Base-by-base conservation (phyloP, 2,329 filamentous ascomycete genomes). In the Aplosporella prunicola region DNA sequence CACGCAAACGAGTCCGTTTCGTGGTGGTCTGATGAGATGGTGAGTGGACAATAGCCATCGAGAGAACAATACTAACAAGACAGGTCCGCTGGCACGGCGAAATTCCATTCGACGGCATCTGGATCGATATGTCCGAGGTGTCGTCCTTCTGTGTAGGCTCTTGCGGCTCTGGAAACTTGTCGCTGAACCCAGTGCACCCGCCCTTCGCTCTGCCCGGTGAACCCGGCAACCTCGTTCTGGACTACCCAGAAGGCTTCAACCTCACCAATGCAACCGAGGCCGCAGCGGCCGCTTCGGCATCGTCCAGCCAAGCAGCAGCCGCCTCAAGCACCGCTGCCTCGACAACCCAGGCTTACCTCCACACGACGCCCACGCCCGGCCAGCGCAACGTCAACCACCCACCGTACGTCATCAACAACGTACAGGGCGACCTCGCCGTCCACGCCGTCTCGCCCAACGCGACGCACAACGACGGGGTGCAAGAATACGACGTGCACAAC, bases 401-500 rank as follows among this genome's bases (percentile, higher is more conserved):
- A 15, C 80, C 83, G 2, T 91, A 89, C 50, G 73, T 76, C 5
- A 80, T 89, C 51, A 78, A 87, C 55, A 74, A 88, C 53, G 72
- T 77, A 26, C 71, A 82, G 28, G 82, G 80, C 11, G 81, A 84
- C 49, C 68, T 89, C 15, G 78, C 75, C 11, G 76, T 79, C 2
- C 76, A 84, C 48, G 82, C 83, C 1, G 69, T 88, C 17, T 78
- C 75, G 42, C 82, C 83, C 0, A 86, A 91, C 49, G 80, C 84
- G 0, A 86, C 80, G 2, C 82, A 91, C 51, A 66, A 73, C 30
- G 81, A 84, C 47, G 83, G 82, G 4, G 67, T 75, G 1, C 56
- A 74, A 26, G 81, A 93, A 53, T 93, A 93, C 52, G 84, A 93
- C 52, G 75, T 84, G 17, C 86, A 93, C 66, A 91, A 84, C 51